Percentiles rank a stretch among this genome's conserved stretches.
Conservation (phyloP, 768 basidiomycete species). For the Exsudoporus frostii region DNA sequence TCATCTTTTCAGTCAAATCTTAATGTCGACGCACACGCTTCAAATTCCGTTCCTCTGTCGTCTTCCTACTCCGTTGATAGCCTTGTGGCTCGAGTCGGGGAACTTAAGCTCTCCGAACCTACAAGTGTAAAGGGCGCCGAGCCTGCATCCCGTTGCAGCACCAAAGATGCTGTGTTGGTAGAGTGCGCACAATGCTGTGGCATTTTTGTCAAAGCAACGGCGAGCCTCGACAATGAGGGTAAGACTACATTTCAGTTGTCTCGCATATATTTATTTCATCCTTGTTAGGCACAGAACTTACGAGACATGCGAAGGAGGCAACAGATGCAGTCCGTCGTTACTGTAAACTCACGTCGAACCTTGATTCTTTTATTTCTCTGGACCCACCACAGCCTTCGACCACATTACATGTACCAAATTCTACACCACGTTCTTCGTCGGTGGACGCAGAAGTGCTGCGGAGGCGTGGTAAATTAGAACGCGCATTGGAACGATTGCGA, state of each 20-base stretch:
- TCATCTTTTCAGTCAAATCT: slow-evolving; percentile 1
- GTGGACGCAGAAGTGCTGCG: slow-evolving; percentile 26
- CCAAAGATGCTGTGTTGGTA: slow-evolving; percentile 21
- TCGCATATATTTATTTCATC: background rate
- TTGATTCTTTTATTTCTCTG: slow-evolving; percentile 6
- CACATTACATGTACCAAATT: background rate
- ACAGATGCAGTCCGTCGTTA: slow-evolving; percentile 20
- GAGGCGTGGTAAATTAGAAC: slow-evolving; percentile 50
- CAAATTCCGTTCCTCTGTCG: background rate
- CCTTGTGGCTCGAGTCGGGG: slow-evolving; percentile 14
- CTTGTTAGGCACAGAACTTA: slow-evolving; percentile 14
- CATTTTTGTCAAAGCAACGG: slow-evolving; percentile 43
- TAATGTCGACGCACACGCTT: background rate
- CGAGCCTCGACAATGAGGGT: slow-evolving; percentile 30
- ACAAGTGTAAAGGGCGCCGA: background rate
- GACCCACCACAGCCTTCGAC: background rate
- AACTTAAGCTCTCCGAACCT: slow-evolving; percentile 19
- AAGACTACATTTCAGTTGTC: background rate
- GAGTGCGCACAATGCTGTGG: slow-evolving; percentile 42
- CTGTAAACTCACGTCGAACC: slow-evolving; percentile 9
- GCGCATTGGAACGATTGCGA: slow-evolving; percentile 58
- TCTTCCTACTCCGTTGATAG: slow-evolving; percentile 16
- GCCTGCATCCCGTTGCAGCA: background rate
- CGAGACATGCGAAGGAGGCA: slow-evolving; percentile 20
- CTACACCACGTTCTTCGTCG: background rate